Base-by-base conservation (phyloP, 345 rosid genomes). In the Populus euphratica region DNA sequence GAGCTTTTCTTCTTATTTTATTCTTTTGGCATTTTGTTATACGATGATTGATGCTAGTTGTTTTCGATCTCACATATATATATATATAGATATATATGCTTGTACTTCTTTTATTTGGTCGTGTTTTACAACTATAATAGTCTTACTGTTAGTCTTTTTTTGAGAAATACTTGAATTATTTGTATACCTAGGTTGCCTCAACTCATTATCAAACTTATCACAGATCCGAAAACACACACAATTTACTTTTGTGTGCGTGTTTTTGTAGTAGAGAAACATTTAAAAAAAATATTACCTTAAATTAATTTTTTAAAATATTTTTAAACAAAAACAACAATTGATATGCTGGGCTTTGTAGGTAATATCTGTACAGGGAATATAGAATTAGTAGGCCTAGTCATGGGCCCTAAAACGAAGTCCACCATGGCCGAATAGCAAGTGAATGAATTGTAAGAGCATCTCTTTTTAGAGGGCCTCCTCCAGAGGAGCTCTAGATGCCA, bases 281-380 rank as follows among this genome's bases (percentile, higher is more conserved):
- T 33, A 0, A 27, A 27, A 27, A 27, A 27, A 27, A 27, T 27
- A 27, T 0, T 0, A 27, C 1, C 1, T 27, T 33, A 33, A 33
- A 33, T 33, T 33, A 33, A 33, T 0, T 33, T 33, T 33, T 33
- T 33, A 0, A 33, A 33, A 33, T 33, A 33, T 33, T 33, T 33
- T 33, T 4, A 33, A 33, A 0, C 0, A 0, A 4, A 33, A 33
- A 3, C 5, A 33, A 33, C 5, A 5, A 33, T 0, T 33, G 0
- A 2, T 2, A 31, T 31, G 33, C 36, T 33, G 5, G 36, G 36
- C 36, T 33, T 33, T 4, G 5, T 4, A 33, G 36, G 36, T 4
- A 11, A 43, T 9, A 43, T 43, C 47, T 43, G 47, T 10, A 43
- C 0, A 11, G 47, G 47, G 47, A 43, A 43, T 43, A 23, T 52